phyloP scores from a whole-genome alignment of 2,329 filamentous ascomycete species.

The Aspergillus intermedius region DNA sequence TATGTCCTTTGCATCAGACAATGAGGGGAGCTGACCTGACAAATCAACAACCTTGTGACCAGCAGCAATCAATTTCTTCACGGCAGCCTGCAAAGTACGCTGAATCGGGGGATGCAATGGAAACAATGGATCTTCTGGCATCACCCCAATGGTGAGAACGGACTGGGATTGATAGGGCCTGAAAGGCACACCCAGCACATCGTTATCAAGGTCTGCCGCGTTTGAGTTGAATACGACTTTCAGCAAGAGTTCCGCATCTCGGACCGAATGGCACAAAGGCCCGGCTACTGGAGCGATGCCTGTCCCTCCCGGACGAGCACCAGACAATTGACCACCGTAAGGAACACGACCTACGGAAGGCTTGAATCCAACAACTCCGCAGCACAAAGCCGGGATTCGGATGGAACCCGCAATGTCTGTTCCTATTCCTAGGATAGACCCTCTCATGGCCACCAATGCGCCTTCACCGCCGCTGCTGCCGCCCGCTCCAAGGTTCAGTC shows the following conservation, averaged over 20 bases:
- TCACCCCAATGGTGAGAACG: constrained; percentile 12
- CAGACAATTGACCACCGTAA: constrained; percentile 27
- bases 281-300: neutral
- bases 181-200: neutral
- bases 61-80: constrained; percentile 10
- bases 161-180: neutral
- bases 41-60: constrained; percentile 17
- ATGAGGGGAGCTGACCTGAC: constrained; percentile 3
- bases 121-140: constrained; percentile 13
- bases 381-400: constrained; percentile 36
- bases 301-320: constrained; percentile 18
- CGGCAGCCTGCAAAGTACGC: constrained; percentile 9
- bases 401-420: constrained; percentile 38
- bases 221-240: constrained; percentile 1
- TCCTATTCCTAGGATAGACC: constrained; percentile 24
- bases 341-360: constrained; percentile 32
- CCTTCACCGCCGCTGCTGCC: constrained; percentile 25
- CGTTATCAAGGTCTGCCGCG: constrained; percentile 1
- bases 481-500: constrained; percentile 12
- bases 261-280: neutral
- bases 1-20: constrained; percentile 5
- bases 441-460: constrained; percentile 25
- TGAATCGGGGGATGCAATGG: constrained; percentile 19
- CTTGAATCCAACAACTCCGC: constrained; percentile 36
- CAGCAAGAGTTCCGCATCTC: neutral